Evolutionary conservation across 306 rosid genomes (phyloP).

Genomic region (Bauhinia variegata): DNA sequence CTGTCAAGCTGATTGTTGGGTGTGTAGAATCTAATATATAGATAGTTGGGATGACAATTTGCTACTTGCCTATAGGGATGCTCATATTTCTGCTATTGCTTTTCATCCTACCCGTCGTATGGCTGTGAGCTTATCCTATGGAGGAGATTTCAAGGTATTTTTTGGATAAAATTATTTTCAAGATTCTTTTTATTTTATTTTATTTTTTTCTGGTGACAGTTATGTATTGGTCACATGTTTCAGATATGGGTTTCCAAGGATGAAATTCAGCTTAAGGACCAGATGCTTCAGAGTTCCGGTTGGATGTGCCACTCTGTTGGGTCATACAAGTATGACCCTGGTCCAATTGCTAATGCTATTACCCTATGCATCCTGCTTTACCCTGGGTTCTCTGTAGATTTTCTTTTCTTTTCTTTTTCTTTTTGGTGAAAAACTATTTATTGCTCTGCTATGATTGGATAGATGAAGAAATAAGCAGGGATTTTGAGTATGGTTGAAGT

Average conservation of each 20-base stretch:
- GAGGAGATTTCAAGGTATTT: conserved; percentile 94
- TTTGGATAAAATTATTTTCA: conserved; percentile 17
- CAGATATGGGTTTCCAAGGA: conserved; percentile 85
- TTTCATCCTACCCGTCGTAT: conserved; percentile 72
- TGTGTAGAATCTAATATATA: conserved; percentile 17
- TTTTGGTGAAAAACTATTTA: background rate
- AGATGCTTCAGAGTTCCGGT: conserved; percentile 54
- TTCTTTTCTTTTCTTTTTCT: background rate
- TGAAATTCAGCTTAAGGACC: conserved; percentile 53
- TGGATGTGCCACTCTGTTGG: conserved; percentile 98
- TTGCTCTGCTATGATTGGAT: background rate
- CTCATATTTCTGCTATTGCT: conserved; percentile 72
- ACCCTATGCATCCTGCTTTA: too few relatives aligned
- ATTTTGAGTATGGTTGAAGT: background rate
- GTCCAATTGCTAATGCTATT: conserved; percentile 15
- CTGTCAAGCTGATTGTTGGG: conserved; percentile 31
- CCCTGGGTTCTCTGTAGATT: too few relatives aligned
- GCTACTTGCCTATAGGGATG: conserved; percentile 62
- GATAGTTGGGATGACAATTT: conserved; percentile 21
- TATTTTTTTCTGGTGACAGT: conserved; percentile 14
- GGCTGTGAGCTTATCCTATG: conserved; percentile 87
- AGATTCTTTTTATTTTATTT: too few relatives aligned
- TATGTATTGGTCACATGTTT: conserved; percentile 39
- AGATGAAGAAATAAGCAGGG: background rate
- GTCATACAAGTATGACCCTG: conserved; percentile 76